A percentile compares a stretch with the other conserved stretches of the same genome.
Conservation (phyloP, 2,329 filamentous ascomycete species). For the Trichoderma gracile region DNA sequence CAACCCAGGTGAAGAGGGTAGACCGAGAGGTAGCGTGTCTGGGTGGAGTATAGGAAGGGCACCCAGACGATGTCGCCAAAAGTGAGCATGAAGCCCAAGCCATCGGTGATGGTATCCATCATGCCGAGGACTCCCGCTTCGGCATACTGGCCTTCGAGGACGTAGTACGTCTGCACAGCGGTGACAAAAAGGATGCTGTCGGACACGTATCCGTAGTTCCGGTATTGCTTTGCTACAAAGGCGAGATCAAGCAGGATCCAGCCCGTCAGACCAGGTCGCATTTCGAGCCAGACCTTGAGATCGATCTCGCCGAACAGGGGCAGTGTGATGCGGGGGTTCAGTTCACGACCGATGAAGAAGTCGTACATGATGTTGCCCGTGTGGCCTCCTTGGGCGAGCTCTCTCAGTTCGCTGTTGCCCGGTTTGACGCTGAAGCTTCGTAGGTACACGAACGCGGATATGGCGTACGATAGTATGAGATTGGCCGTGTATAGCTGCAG, state of each 20-base stretch:
- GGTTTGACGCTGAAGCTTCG: conserved; percentile 74
- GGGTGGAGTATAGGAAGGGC: conserved; percentile 80
- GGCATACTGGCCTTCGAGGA: conserved; percentile 79
- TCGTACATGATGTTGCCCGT: conserved; percentile 85
- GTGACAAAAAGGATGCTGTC: conserved; percentile 81
- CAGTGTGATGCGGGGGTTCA: conserved; percentile 79
- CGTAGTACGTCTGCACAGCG: conserved; percentile 74
- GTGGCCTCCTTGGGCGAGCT: conserved; percentile 76
- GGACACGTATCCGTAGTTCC: conserved; percentile 73
- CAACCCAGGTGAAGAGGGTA: conserved; percentile 75
- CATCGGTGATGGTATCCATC: conserved; percentile 88
- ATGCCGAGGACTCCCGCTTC: conserved; percentile 83
- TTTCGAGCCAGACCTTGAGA: conserved; percentile 83
- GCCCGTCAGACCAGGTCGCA: conserved; percentile 81
- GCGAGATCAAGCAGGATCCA: conserved; percentile 82
- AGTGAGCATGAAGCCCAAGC: conserved; percentile 87
- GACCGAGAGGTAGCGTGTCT: conserved; percentile 77
- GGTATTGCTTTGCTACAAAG: conserved; percentile 83
- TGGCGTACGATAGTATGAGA: conserved; percentile 67
- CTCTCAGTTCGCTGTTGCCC: conserved; percentile 67
- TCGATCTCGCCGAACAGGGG: conserved; percentile 81
- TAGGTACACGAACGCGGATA: conserved; percentile 76
- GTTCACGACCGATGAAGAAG: conserved; percentile 93
- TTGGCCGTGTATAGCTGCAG: conserved; percentile 80
- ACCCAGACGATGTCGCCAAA: conserved; percentile 92